A percentile compares a stretch with the other conserved stretches of the same genome.
Evolutionary conservation across 2,329 filamentous ascomycete genomes (phyloP).

Genomic region (Clathrospora elynae): DNA sequence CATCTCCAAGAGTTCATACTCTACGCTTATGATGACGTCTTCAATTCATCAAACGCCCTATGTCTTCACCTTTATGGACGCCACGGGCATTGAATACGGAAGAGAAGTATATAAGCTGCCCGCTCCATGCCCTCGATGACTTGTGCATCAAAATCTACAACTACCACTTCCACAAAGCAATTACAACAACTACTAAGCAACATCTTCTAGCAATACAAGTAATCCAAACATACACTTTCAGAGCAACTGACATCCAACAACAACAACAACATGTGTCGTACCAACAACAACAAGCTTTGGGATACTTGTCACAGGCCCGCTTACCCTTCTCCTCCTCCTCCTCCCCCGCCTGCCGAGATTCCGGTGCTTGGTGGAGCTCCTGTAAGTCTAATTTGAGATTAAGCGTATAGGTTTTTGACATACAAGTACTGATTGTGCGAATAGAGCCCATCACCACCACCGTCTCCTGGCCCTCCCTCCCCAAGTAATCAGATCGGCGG

Average conservation of each 20-base stretch:
- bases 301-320: background rate
- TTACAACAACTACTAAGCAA: background rate
- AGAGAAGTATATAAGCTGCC: background rate
- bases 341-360: background rate
- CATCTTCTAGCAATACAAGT: background rate
- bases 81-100: background rate
- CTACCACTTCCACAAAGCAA: background rate
- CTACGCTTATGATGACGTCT: background rate
- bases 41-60: background rate
- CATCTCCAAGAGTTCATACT: background rate
- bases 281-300: background rate
- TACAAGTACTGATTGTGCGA: too few relatives aligned
- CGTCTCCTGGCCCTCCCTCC: too few relatives aligned
- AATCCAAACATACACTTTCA: background rate
- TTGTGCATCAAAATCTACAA: background rate
- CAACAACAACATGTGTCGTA: background rate
- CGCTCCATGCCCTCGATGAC: background rate
- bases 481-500: too few relatives aligned
- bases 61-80: background rate
- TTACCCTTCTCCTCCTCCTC: background rate
- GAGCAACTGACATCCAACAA: background rate
- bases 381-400: too few relatives aligned
- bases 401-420: too few relatives aligned
- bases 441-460: too few relatives aligned
- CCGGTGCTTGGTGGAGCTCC: too few relatives aligned